Conservation (phyloP, 2,329 filamentous ascomycete genomes). For the Paraphoma chrysanthemicola region DNA sequence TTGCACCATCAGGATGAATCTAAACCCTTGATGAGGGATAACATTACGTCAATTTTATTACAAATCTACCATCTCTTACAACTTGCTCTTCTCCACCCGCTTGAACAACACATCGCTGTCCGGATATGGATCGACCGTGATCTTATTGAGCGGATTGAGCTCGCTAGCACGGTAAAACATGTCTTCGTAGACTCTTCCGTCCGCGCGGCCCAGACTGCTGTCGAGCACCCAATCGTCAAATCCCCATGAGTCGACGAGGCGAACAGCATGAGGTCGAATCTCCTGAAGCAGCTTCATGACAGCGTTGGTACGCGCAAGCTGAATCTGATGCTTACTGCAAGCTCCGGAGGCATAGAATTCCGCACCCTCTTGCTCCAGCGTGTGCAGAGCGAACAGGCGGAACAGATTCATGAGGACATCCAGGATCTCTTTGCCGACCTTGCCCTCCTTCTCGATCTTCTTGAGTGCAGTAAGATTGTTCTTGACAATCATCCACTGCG, state of each 20-base stretch:
- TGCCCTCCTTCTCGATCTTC: slow-evolving; percentile 57
- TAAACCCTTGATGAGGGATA: too few relatives aligned
- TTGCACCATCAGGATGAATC: too few relatives aligned
- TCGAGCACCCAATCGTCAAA: slow-evolving; percentile 83
- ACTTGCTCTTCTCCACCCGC: slow-evolving; percentile 64
- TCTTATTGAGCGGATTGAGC: slow-evolving; percentile 74
- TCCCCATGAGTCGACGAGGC: slow-evolving; percentile 75
- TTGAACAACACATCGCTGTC: slow-evolving; percentile 67
- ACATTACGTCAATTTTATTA: too few relatives aligned
- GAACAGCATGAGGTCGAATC: slow-evolving; percentile 74
- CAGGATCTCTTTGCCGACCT: slow-evolving; percentile 65
- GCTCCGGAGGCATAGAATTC: slow-evolving; percentile 77
- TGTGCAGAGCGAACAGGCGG: slow-evolving; percentile 70
- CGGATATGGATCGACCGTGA: slow-evolving; percentile 76
- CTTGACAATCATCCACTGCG: slow-evolving; percentile 79
- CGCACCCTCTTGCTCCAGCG: slow-evolving; percentile 71
- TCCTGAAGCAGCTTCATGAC: slow-evolving; percentile 75
- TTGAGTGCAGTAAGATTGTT: slow-evolving; percentile 77
- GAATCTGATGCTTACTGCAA: slow-evolving; percentile 75
- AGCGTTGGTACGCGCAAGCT: slow-evolving; percentile 69
- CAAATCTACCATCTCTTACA: slow-evolving; percentile 42
- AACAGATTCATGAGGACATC: slow-evolving; percentile 70
- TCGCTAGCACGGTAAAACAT: slow-evolving; percentile 75
- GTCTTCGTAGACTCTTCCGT: slow-evolving; percentile 80
- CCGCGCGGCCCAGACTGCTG: slow-evolving; percentile 71